These are phyloP conservation scores for Ananas comosus DNA, from an alignment of 176 grass and related monocot species.

Conservation along the genomic window DNA sequence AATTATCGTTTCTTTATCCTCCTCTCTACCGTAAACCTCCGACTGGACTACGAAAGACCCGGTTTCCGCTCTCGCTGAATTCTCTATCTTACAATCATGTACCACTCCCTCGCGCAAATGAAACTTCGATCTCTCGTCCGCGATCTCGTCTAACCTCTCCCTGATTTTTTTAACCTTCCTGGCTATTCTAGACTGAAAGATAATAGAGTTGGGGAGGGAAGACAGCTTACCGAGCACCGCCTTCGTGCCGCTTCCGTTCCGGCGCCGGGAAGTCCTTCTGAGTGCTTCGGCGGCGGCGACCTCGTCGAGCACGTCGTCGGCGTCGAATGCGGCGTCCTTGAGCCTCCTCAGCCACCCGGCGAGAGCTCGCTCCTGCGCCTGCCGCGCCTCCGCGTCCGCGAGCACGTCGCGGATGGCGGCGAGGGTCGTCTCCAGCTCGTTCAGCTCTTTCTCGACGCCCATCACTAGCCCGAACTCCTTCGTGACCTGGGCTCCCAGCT, in stretches of 20 bases:
- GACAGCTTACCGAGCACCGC: neutral
- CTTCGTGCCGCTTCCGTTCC: neutral
- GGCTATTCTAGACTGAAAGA: neutral
- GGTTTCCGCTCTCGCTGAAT: neutral
- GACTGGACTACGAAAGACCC: conserved; percentile 1
- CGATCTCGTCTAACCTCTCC: conserved; percentile 6
- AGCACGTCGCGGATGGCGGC: neutral
- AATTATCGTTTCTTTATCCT: conserved; percentile 15
- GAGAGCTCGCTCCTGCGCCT: neutral
- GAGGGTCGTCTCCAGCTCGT: neutral
- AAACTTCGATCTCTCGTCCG: neutral
- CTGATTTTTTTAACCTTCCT: conserved; percentile 7
- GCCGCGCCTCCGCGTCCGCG: conserved; percentile 1
- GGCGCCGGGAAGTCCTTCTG: too few species aligned
- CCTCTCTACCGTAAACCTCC: conserved; percentile 7
- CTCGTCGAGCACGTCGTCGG: neutral
- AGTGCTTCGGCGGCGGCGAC: neutral
- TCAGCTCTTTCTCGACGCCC: neutral
- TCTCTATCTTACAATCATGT: conserved; percentile 2
- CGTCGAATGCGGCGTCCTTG: neutral
- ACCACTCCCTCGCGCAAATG: neutral
- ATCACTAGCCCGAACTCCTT: neutral
- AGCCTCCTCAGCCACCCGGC: neutral
- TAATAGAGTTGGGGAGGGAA: neutral
- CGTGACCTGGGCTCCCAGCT: neutral